Base-by-base conservation (phyloP, 345 rosid genomes). In the Pelargonium nanum region DNA sequence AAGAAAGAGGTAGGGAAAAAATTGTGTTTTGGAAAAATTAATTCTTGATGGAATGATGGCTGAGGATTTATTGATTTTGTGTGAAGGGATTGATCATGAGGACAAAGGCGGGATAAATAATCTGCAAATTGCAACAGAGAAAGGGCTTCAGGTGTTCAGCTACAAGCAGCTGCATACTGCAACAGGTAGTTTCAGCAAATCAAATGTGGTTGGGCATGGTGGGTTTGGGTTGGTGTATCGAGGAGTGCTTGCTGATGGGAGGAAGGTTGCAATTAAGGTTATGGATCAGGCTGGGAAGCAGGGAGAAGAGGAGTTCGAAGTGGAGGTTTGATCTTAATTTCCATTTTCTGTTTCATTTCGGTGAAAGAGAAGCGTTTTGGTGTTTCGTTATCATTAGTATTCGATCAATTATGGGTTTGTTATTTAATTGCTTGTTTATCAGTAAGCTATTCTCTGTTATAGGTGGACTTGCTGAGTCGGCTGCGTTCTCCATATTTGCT, bases 211-310 rank as follows among this genome's bases (percentile, higher is more conserved):
- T 57, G 97, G 97, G n/a, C 84, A 85, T 2, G 95, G 97, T 67
- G 90, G 84, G 13, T 90, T 90, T 24, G 97, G 97, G 1, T 70
- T 69, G 19, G 97, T 90, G 4, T 87, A 83, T 53, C 75, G 81
- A 20, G 95, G 95, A 19, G 85, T 79, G 56, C 85, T 90, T 62
- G 65, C 32, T 55, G 71, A 82, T 74, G 87, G 97, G 7, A 78
- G 68, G 66, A 85, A 76, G 81, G 83, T 87, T 67, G 95, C 91
- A 64, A 73, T 90, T 25, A 90, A 90, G 81, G 74, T 81, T 19
- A 83, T 90, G 84, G 87, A 83, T 74, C 89, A 84, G 68, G 90
- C 85, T 0, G 99, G 97, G 62, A 83, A 83, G 74, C 99, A 93
- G 72, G 96, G 96, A 6, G 97, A 85, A 68, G 94, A 89, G 58